Conservation (phyloP, 768 basidiomycete species). For the Auricularia sp. region DNA sequence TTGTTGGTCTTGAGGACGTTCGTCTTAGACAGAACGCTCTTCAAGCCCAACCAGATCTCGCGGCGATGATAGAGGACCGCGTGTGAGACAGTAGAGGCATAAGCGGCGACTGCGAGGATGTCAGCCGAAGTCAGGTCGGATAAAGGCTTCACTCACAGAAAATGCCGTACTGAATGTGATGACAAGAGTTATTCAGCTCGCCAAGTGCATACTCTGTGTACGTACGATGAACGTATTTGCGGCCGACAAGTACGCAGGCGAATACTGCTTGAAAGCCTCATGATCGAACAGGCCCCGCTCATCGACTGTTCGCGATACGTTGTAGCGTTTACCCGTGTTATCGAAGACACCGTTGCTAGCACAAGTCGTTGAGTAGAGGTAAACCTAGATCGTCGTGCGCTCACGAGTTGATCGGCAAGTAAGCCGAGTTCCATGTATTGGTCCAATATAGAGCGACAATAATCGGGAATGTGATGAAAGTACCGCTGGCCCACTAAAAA, state of each 20-base stretch:
- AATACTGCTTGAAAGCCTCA: conserved; percentile 12
- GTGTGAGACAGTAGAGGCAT: conserved; percentile 33
- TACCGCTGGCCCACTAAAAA: not conserved
- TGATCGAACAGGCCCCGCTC: conserved; percentile 9
- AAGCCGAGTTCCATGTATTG: conserved; percentile 32
- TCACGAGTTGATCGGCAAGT: conserved; percentile 31
- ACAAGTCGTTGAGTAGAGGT: not conserved
- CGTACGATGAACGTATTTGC: conserved; percentile 10
- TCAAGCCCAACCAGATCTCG: conserved; percentile 43
- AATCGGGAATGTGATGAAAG: conserved; percentile 13
- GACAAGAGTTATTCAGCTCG: conserved; percentile 21
- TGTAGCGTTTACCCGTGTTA: conserved; percentile 32
- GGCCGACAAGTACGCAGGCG: conserved; percentile 18
- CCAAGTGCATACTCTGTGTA: not conserved
- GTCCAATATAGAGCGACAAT: conserved; percentile 20
- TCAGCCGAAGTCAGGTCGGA: not conserved
- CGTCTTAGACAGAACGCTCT: conserved; percentile 52
- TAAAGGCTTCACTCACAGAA: conserved; percentile 16
- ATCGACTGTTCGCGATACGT: conserved; percentile 30
- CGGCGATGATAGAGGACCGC: conserved; percentile 46
- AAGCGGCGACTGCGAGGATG: conserved; percentile 25
- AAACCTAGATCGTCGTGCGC: conserved; percentile 1
- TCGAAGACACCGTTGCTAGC: conserved; percentile 26
- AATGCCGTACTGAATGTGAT: conserved; percentile 16
- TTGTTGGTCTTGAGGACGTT: conserved; percentile 41